These are phyloP conservation scores for Nakazawaea molendinolei DNA, from an alignment of 805 yeast species.

Conservation along the genomic window DNA sequence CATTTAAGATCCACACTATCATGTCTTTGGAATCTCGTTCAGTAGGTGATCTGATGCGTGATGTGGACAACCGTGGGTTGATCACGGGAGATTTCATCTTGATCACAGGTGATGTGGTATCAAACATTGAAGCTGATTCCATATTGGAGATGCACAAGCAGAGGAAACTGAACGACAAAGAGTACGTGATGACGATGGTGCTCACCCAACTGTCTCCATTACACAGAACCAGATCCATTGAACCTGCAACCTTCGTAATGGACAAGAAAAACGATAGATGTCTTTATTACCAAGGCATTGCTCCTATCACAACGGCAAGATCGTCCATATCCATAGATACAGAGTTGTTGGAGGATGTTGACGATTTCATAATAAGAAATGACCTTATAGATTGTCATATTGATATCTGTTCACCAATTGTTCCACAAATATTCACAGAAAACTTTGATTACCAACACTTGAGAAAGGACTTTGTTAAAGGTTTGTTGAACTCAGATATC, in stretches of 20 bases:
- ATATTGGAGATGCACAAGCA: slow-evolving; percentile 68
- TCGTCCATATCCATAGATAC: slow-evolving; percentile 65
- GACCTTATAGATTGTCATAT: slow-evolving; percentile 95
- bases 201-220: slow-evolving; percentile 76
- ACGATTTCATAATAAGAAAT: slow-evolving; percentile 75
- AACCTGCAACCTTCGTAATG: slow-evolving; percentile 79
- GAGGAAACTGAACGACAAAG: slow-evolving; percentile 70
- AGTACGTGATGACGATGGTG: slow-evolving; percentile 93
- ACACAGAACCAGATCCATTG: slow-evolving; percentile 79
- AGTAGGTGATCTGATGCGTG: slow-evolving; percentile 97
- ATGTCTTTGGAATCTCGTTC: slow-evolving; percentile 82
- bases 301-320: slow-evolving; percentile 41
- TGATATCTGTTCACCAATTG: slow-evolving; percentile 91
- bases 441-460: slow-evolving; percentile 90
- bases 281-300: slow-evolving; percentile 75
- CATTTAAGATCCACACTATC: slow-evolving; percentile 74
- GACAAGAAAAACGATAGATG: slow-evolving; percentile 73
- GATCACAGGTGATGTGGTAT: slow-evolving; percentile 92
- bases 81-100: slow-evolving; percentile 86
- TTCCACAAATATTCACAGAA: slow-evolving; percentile 92
- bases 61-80: slow-evolving; percentile 83
- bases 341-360: slow-evolving; percentile 71
- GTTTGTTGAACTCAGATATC: slow-evolving; percentile 85
- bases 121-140: slow-evolving; percentile 64
- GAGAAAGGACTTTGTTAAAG: slow-evolving; percentile 83